phyloP scores from a whole-genome alignment of 1,139 yeast species.

The Yamadazyma mexicana region DNA sequence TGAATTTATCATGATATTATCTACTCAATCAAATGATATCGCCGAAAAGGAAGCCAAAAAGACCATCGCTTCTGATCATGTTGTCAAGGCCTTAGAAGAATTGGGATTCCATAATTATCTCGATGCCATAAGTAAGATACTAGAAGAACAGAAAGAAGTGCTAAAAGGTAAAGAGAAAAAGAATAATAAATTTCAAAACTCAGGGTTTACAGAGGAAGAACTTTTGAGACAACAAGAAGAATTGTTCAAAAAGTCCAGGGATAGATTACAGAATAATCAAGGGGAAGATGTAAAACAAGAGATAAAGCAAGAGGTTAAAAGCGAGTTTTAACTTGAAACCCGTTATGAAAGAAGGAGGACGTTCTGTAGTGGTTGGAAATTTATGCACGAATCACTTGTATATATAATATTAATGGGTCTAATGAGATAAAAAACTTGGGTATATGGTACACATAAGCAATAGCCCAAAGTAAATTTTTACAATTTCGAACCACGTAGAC shows the following conservation, averaged over 20 bases:
- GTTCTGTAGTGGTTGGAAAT: too few relatives aligned
- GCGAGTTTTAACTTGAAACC: too few relatives aligned
- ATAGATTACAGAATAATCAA: slow-evolving; percentile 51
- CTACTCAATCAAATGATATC: slow-evolving; percentile 92
- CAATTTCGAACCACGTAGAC: too few relatives aligned
- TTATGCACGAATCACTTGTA: too few relatives aligned
- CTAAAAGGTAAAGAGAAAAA: slow-evolving; percentile 88
- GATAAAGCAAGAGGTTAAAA: slow-evolving; percentile 8
- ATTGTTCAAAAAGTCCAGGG: slow-evolving; percentile 84
- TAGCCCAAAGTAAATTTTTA: too few relatives aligned
- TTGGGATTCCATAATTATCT: slow-evolving; percentile 85
- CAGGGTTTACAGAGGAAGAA: slow-evolving; percentile 92
- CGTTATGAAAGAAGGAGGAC: too few relatives aligned
- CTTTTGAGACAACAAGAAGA: slow-evolving; percentile 89
- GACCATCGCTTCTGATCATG: slow-evolving; percentile 96
- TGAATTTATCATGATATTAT: slow-evolving; percentile 90
- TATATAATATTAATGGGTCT: slow-evolving; percentile 2
- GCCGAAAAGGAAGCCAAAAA: slow-evolving; percentile 96
- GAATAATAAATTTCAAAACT: slow-evolving; percentile 88
- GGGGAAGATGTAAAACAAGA: slow-evolving; percentile 11
- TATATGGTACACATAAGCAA: neutral
- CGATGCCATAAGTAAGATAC: slow-evolving; percentile 76
- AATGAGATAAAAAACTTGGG: neutral
- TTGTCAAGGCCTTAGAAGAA: slow-evolving; percentile 83
- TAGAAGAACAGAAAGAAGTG: slow-evolving; percentile 84